These are phyloP conservation scores for Malus asiatica DNA, from an alignment of 306 rosid species.

Conservation along the genomic window DNA sequence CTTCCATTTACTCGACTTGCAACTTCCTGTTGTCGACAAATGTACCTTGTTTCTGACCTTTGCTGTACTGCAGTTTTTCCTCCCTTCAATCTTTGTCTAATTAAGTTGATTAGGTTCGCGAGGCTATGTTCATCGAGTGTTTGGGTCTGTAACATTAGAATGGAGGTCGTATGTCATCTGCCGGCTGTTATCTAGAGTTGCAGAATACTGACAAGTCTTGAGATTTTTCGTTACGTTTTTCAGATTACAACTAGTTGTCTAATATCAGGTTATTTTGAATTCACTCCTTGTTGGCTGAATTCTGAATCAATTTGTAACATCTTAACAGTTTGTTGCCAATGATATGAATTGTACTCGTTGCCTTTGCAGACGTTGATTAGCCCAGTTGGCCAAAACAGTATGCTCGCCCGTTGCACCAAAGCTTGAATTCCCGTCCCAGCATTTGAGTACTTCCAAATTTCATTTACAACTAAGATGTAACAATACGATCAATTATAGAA, in stretches of 20 bases:
- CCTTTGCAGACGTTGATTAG: too few species aligned
- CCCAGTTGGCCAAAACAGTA: too few species aligned
- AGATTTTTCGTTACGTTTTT: background rate
- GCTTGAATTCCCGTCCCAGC: too few species aligned
- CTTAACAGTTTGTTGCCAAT: background rate
- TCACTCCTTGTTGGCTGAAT: background rate
- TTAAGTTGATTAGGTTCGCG: background rate
- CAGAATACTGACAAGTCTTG: background rate
- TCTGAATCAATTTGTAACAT: background rate
- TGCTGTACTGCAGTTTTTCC: background rate
- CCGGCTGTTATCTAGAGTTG: background rate
- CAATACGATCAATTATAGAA: too few species aligned
- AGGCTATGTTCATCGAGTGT: background rate
- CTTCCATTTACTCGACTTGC: conserved; percentile 93
- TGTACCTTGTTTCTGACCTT: conserved; percentile 31
- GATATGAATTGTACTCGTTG: background rate
- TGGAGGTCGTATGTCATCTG: background rate
- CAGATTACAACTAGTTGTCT: background rate
- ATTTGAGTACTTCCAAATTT: too few species aligned
- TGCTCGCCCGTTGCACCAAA: too few species aligned
- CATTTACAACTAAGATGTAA: too few species aligned
- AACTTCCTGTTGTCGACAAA: conserved; percentile 57
- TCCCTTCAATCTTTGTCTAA: background rate
- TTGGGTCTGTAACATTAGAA: conserved; percentile 30
- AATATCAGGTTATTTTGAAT: background rate